Evolutionary conservation across 2,329 filamentous ascomycete species (phyloP), one percentile per base, ranked within the genome.

Genomic region (Microthyrium microscopicum): DNA sequence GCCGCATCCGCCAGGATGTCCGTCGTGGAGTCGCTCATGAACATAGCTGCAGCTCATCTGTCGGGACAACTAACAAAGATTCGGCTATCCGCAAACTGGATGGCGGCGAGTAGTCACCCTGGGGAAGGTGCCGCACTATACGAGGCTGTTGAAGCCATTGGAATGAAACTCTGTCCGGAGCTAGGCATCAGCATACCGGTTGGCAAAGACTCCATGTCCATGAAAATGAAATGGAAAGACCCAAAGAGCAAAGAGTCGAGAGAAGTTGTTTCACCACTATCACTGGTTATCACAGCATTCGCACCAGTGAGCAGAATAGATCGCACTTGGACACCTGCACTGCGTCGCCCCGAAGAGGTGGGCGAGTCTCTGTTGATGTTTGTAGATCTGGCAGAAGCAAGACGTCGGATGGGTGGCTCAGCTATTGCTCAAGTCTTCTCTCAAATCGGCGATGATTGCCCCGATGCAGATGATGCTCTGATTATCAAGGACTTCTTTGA

Each of bases 151-250:
- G 71, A 92, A 51, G 84, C 87, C 7, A 84, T 94, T 37, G 85
- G 85, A 31, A 77, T 93, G 71, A 79, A 92, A 30, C 64, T 98
- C 6, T 98, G 89, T 56, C 84, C 84, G 2, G 67, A 79, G 45
- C 66, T 95, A n/a, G 83, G 81, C 21, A 73, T 98, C 40, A 83
- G 79, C 37, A 95, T 98, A 39, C 89, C 89, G 4, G 89, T 95
- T 6, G 89, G 89, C 35, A 95, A 98, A 58, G 89, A 98, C 54
- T 95, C 87, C 0, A 93, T 91, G 56, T 94, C 85, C 3, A 95
- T 98, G 89, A 94, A 94, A 64, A 87, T 91, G 47, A 83, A 83
- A 36, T 95, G 89, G 89, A 78, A 73, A 49, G 79, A 87, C 43
- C 61, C 63, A 40, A 61, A 68, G 36, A 70, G 63, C 20, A 69